A percentile compares a stretch with the other conserved stretches of the same genome.
Evolutionary conservation across 2,329 filamentous ascomycete species (phyloP).

Genomic region (Aspergillus sp.): DNA sequence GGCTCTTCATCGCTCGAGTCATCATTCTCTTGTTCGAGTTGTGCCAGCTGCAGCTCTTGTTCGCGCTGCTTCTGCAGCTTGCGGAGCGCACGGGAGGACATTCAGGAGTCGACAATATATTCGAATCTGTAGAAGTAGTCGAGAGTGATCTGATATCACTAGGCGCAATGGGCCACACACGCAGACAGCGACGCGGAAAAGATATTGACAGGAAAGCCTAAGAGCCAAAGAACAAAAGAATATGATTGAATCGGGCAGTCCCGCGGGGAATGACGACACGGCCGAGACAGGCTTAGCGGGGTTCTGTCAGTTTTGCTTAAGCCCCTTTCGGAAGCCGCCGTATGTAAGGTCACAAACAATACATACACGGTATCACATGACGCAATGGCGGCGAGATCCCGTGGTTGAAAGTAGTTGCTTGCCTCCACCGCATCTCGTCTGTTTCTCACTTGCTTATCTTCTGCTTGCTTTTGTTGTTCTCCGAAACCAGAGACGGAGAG

Average conservation of each 20-base stretch:
- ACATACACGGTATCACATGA: conserved; percentile 10
- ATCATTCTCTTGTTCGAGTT: conserved; percentile 41
- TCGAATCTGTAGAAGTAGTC: not conserved
- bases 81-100: conserved; percentile 68
- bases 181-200: no score
- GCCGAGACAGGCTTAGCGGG: conserved; percentile 28
- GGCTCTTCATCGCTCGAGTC: conserved; percentile 45
- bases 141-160: not conserved
- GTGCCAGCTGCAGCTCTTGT: conserved; percentile 50
- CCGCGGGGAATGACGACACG: conserved; percentile 40
- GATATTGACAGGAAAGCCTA: not conserved
- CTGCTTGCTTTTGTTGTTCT: conserved; percentile 4
- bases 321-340: not conserved
- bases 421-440: not conserved
- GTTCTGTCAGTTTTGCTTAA: no score
- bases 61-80: conserved; percentile 65
- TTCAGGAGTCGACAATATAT: conserved; percentile 31
- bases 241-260: conserved; percentile 9
- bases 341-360: not conserved
- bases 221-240: not conserved
- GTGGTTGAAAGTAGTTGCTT: not conserved
- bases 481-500: conserved; percentile 5
- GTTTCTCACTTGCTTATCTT: not conserved
- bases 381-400: conserved; percentile 1
- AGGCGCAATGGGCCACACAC: not conserved